These are phyloP conservation scores for Purpureocillium lavendulum DNA, from an alignment of 2,329 filamentous ascomycete genomes.

Conservation along the genomic window DNA sequence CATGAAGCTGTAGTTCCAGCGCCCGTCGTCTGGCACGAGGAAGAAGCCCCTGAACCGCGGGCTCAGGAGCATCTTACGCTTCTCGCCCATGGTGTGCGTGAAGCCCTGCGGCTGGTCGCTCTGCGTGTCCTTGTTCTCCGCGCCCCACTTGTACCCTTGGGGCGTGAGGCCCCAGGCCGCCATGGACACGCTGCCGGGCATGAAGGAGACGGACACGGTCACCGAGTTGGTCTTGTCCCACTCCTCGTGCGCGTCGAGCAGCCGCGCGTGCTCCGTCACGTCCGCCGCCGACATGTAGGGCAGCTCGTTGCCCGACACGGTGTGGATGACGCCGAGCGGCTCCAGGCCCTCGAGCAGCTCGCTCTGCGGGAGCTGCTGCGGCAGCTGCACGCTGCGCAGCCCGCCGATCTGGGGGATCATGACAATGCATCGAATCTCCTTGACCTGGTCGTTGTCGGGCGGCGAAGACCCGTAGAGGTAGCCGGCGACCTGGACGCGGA, in stretches of 20 bases:
- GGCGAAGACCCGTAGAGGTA: conserved; percentile 92
- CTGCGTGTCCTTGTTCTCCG: conserved; percentile 85
- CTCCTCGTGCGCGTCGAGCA: conserved; percentile 68
- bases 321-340: conserved; percentile 91
- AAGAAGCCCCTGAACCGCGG: conserved; percentile 95
- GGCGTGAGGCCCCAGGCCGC: conserved; percentile 91
- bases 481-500: conserved; percentile 91
- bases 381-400: conserved; percentile 83
- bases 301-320: conserved; percentile 86
- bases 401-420: conserved; percentile 97
- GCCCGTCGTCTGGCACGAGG: conserved; percentile 79
- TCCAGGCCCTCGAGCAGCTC: conserved; percentile 82
- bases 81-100: conserved; percentile 84
- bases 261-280: conserved; percentile 84
- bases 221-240: conserved; percentile 77
- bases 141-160: conserved; percentile 92
- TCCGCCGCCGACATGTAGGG: conserved; percentile 95
- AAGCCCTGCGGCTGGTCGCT: conserved; percentile 95
- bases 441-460: conserved; percentile 90
- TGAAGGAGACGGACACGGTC: conserved; percentile 93
- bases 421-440: conserved; percentile 93
- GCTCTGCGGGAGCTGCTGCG: conserved; percentile 83
- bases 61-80: conserved; percentile 86
- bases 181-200: conserved; percentile 89
- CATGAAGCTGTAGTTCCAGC: conserved; percentile 99